A percentile compares a stretch with the other conserved stretches of the same genome.
Evolutionary conservation across 2,329 filamentous ascomycete genomes (phyloP).

Genomic region (Sporothrix humicola): DNA sequence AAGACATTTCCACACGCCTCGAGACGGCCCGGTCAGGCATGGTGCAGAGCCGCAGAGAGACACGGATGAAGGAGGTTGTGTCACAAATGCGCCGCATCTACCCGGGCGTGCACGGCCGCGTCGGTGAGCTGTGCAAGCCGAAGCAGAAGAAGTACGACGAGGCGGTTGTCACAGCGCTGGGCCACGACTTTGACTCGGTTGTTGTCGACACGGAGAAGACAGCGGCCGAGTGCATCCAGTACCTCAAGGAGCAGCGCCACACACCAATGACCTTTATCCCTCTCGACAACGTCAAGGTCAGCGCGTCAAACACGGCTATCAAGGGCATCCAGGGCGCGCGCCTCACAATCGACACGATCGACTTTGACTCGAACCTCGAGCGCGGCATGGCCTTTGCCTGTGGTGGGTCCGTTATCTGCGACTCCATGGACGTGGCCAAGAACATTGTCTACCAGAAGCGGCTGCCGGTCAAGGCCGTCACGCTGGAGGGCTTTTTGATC

Average conservation of each 20-base stretch:
- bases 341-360: conserved; percentile 93
- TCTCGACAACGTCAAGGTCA: conserved; percentile 95
- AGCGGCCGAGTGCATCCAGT: conserved; percentile 90
- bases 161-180: conserved; percentile 89
- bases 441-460: conserved; percentile 84
- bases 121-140: conserved; percentile 90
- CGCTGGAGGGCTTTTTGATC: conserved; percentile 92
- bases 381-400: conserved; percentile 95
- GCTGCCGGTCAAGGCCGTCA: conserved; percentile 92
- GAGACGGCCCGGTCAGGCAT: conserved; percentile 83
- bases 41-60: conserved; percentile 83
- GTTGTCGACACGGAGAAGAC: conserved; percentile 96
- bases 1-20: conserved; percentile 80
- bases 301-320: conserved; percentile 84
- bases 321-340: conserved; percentile 87
- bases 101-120: conserved; percentile 86
- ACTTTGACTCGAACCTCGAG: conserved; percentile 86
- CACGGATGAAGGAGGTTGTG: conserved; percentile 79
- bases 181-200: conserved; percentile 90
- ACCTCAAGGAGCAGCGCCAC: conserved; percentile 87
- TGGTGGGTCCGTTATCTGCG: conserved; percentile 92
- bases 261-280: conserved; percentile 93
- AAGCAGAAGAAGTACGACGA: conserved; percentile 97
- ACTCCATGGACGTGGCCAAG: conserved; percentile 84
- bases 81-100: conserved; percentile 87